Conservation (phyloP, 148 eudicot species). For the Rheum nobile region DNA sequence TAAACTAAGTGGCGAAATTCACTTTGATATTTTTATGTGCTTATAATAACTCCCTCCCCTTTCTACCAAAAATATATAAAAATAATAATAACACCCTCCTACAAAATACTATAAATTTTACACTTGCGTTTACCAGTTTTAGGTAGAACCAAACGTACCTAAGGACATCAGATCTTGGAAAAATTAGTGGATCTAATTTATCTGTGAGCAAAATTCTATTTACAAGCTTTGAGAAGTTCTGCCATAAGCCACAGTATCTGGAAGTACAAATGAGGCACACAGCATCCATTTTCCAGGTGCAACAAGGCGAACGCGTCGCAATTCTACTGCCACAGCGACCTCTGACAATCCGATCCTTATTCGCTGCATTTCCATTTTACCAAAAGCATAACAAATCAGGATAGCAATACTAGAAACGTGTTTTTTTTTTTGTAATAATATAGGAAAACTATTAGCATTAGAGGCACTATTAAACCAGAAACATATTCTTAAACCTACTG, state of each 20-base stretch:
- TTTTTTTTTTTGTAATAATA: too few relatives aligned
- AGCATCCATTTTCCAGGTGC: constrained; percentile 98
- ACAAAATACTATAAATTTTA: not conserved
- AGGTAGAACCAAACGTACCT: not conserved
- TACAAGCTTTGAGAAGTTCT: constrained; percentile 7
- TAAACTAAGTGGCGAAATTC: too few relatives aligned
- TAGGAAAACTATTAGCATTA: too few relatives aligned
- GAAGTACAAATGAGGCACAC: constrained; percentile 82
- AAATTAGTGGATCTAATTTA: not conserved
- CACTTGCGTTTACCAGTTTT: not conserved
- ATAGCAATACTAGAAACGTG: not conserved
- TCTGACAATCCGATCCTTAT: constrained; percentile 60
- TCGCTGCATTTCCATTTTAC: constrained; percentile 32
- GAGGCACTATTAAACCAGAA: too few relatives aligned
- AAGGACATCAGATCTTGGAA: not conserved
- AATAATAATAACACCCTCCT: too few relatives aligned
- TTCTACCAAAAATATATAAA: too few relatives aligned
- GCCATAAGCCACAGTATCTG: constrained; percentile 52
- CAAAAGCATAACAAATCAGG: not conserved
- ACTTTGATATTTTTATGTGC: too few relatives aligned
- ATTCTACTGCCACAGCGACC: constrained; percentile 59
- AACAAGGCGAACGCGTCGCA: constrained; percentile 75
- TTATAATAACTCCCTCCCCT: too few relatives aligned
- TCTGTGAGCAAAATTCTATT: not conserved
- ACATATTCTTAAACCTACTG: too few relatives aligned